Percentiles rank a stretch among this genome's conserved stretches.
These are phyloP conservation scores for Dictyostelium capitatum DNA, from an alignment of 78 protist species.

Conservation along the genomic window DNA sequence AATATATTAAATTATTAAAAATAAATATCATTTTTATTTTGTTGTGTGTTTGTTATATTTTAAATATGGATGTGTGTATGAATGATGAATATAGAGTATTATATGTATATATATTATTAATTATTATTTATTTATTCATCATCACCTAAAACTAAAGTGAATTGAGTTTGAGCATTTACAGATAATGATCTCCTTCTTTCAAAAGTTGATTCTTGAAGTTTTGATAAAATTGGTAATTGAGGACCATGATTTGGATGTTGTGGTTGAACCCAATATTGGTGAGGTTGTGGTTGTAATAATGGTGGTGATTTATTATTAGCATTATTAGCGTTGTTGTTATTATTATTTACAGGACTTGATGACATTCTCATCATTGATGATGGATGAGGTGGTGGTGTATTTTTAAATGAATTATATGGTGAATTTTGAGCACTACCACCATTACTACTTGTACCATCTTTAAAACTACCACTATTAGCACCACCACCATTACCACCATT, in stretches of 20 bases:
- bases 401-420: conserved; percentile 19
- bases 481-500: neutral
- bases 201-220: conserved; percentile 42
- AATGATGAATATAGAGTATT: neutral
- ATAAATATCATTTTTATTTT: too few species aligned
- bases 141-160: conserved; percentile 38
- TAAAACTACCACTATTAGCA: neutral
- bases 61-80: too few species aligned
- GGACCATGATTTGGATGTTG: conserved; percentile 52
- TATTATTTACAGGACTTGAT: conserved; percentile 6
- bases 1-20: too few species aligned
- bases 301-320: conserved; percentile 22
- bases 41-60: too few species aligned
- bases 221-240: conserved; percentile 51
- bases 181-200: conserved; percentile 70
- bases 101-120: too few species aligned
- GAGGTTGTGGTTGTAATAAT: neutral
- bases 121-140: conserved; percentile 20
- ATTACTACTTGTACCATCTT: neutral
- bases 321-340: neutral
- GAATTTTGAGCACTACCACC: conserved; percentile 20
- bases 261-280: conserved; percentile 59
- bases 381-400: conserved; percentile 10
- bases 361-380: conserved; percentile 1
- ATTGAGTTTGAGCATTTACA: conserved; percentile 74